These are phyloP conservation scores for Eleusine coracana DNA, from an alignment of 176 grass and related monocot species.

Conservation along the genomic window DNA sequence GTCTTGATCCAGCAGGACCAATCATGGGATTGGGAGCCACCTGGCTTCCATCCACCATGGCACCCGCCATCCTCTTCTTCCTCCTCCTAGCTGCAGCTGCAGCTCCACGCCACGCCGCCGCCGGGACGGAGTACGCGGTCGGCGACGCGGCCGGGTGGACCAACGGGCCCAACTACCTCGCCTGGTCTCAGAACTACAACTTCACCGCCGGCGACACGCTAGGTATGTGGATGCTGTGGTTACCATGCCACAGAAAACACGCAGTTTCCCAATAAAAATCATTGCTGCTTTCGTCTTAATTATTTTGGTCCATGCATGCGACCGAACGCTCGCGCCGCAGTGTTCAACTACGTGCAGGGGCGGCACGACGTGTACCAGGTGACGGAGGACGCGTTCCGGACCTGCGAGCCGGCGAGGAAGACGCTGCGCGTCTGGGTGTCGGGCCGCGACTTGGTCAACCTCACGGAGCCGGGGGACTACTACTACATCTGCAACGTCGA, in stretches of 20 bases:
- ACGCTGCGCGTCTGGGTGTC: conserved; percentile 46
- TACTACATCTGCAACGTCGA: conserved; percentile 74
- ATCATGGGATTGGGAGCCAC: conserved; percentile 44
- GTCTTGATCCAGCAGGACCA: neutral
- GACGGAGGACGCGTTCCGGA: conserved; percentile 54
- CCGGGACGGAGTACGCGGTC: conserved; percentile 57
- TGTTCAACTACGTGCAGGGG: conserved; percentile 63
- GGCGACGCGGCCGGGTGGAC: conserved; percentile 61
- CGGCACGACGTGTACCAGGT: conserved; percentile 76
- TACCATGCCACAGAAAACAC: too few species aligned
- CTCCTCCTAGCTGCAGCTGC: neutral
- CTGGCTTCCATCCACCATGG: neutral
- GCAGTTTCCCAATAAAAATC: too few species aligned
- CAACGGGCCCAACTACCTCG: conserved; percentile 62
- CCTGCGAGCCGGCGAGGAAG: conserved; percentile 48
- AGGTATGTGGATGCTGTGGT: conserved; percentile 27
- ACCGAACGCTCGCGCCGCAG: conserved; percentile 17
- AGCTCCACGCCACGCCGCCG: neutral
- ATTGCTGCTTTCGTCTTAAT: neutral
- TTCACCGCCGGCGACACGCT: conserved; percentile 84
- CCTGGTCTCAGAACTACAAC: conserved; percentile 80
- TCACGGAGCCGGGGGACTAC: conserved; percentile 53
- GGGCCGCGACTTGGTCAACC: conserved; percentile 54
- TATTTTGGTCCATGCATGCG: neutral
- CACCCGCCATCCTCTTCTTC: conserved; percentile 3